Conservation (phyloP, 768 basidiomycete genomes). For the Phallus indusiatus region DNA sequence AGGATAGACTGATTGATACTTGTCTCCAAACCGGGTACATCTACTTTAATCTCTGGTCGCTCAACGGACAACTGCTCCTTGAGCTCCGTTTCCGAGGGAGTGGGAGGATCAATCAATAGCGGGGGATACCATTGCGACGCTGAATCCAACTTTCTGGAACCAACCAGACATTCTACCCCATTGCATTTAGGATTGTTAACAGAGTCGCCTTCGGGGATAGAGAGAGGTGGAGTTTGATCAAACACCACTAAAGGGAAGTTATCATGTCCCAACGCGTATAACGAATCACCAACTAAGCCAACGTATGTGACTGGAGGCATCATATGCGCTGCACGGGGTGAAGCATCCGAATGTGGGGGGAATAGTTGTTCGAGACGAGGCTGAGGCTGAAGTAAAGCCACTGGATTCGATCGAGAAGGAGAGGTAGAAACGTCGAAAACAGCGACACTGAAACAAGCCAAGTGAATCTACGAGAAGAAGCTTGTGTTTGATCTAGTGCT, state of each 20-base stretch:
- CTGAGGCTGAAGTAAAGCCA: slow-evolving; percentile 82
- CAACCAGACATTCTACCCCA: neutral
- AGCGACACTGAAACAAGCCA: slow-evolving; percentile 49
- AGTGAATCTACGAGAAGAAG: neutral
- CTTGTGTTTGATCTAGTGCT: slow-evolving; percentile 17
- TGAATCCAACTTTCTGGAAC: slow-evolving; percentile 5
- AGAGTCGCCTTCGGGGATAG: neutral
- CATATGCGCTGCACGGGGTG: slow-evolving; percentile 25
- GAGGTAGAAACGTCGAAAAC: slow-evolving; percentile 65
- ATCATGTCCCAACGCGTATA: slow-evolving; percentile 80
- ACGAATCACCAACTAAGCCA: slow-evolving; percentile 63
- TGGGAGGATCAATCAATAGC: slow-evolving; percentile 1
- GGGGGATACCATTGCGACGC: slow-evolving; percentile 7
- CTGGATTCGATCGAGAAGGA: slow-evolving; percentile 43
- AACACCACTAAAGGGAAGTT: slow-evolving; percentile 79
- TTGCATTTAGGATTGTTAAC: neutral
- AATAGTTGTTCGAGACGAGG: slow-evolving; percentile 67
- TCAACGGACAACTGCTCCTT: neutral
- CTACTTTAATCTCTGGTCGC: neutral
- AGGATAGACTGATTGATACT: neutral
- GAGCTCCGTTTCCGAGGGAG: neutral
- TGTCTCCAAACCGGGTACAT: neutral
- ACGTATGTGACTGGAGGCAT: slow-evolving; percentile 58
- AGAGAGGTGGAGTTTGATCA: slow-evolving; percentile 24
- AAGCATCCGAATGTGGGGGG: slow-evolving; percentile 23